Evolutionary conservation across 1,284 basidiomycete genomes (phyloP).

Genomic region (Pseudozyma sp.): DNA sequence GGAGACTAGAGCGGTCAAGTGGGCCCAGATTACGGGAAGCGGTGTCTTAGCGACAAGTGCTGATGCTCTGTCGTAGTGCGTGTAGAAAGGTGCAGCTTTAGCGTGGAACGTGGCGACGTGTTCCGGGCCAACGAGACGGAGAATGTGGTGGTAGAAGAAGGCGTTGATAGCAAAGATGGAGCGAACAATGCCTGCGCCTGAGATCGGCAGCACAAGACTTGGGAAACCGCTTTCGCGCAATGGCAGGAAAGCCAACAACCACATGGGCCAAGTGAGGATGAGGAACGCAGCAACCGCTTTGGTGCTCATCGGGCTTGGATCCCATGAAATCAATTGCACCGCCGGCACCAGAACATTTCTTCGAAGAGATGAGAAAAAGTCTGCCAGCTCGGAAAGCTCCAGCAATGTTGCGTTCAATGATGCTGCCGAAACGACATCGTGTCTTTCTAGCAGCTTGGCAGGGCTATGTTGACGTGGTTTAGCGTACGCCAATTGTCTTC

Average conservation of each 20-base stretch:
- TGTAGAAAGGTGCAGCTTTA: conserved; percentile 28
- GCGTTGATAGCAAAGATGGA: background rate
- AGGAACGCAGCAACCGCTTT: conserved; percentile 57
- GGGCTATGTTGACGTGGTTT: conserved; percentile 24
- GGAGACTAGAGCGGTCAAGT: conserved; percentile 3
- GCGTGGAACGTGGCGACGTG: conserved; percentile 18
- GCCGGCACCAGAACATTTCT: conserved; percentile 52
- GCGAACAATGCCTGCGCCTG: conserved; percentile 28
- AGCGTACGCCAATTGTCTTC: conserved; percentile 44
- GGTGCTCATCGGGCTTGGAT: conserved; percentile 45
- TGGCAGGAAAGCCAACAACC: conserved; percentile 61
- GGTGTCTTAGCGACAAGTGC: conserved; percentile 23
- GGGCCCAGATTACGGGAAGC: conserved; percentile 14
- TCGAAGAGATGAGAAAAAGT: conserved; percentile 57
- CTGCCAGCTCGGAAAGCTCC: conserved; percentile 61
- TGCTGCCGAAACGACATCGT: conserved; percentile 37
- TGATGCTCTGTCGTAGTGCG: conserved; percentile 12
- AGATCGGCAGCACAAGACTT: conserved; percentile 42
- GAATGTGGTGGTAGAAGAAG: conserved; percentile 20
- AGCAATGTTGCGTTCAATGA: conserved; percentile 56
- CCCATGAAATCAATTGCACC: conserved; percentile 52
- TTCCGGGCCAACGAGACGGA: conserved; percentile 27
- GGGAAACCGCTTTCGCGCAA: conserved; percentile 40
- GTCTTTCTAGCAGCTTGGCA: conserved; percentile 26
- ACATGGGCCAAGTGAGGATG: conserved; percentile 63